These are phyloP conservation scores for Pseudopyricularia javanii DNA, from an alignment of 2,329 filamentous ascomycete species.

Conservation along the genomic window DNA sequence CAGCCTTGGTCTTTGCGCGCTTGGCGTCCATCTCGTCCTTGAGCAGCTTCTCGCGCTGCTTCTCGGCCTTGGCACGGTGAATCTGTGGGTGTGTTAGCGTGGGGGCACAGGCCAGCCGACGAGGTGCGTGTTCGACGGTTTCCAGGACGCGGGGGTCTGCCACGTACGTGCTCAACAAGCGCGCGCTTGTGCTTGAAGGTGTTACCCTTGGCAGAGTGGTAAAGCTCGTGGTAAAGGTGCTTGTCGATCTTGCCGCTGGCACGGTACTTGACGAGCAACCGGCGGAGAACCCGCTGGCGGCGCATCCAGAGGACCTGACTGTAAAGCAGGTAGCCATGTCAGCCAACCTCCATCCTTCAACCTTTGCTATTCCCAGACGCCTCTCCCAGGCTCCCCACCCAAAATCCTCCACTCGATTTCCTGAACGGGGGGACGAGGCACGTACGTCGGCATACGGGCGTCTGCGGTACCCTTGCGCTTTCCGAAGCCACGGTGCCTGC, in stretches of 20 bases:
- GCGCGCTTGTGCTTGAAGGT: constrained; percentile 99
- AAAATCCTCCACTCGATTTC: not conserved
- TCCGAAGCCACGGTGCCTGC: constrained; percentile 97
- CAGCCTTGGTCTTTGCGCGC: constrained; percentile 99
- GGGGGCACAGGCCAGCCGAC: not conserved
- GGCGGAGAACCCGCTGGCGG: constrained; percentile 96
- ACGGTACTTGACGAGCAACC: constrained; percentile 99
- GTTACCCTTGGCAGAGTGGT: constrained; percentile 99
- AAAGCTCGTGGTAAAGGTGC: constrained; percentile 99
- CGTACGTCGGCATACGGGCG: constrained; percentile 96
- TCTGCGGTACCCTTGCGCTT: constrained; percentile 99
- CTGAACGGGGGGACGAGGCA: constrained; percentile 7
- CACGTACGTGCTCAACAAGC: constrained; percentile 97
- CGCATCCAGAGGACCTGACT: constrained; percentile 99
- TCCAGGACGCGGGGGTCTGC: constrained; percentile 1
- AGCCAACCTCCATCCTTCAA: constrained; percentile 4
- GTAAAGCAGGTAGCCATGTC: constrained; percentile 17
- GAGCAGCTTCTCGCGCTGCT: constrained; percentile 85
- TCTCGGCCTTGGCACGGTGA: constrained; percentile 99
- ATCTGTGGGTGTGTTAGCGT: constrained; percentile 50
- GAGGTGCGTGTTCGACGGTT: too few relatives aligned
- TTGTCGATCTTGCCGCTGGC: constrained; percentile 99
- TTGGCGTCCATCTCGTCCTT: constrained; percentile 99
- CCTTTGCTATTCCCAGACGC: constrained; percentile 8
- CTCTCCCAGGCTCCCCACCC: not conserved